Base-by-base conservation (phyloP, 768 basidiomycete species). In the Porpolomopsis calyptriformis region DNA sequence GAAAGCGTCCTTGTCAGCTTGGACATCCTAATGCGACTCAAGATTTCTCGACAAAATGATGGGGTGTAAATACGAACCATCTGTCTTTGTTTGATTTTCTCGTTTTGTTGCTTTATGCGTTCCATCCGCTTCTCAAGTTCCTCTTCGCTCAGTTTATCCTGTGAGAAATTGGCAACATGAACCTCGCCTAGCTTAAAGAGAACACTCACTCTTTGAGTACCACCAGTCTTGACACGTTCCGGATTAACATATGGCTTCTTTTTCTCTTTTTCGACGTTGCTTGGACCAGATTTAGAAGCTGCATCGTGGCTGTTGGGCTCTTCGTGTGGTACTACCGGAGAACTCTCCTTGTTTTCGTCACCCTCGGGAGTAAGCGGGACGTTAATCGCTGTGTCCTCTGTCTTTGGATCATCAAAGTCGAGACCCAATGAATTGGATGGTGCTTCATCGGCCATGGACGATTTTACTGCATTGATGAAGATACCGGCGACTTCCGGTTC, bases 211-310 rank as follows among this genome's bases (percentile, higher is more conserved):
- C 83, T 74, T 53, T 82, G 81, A 20, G 71, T 55, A 12, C 85
- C 87, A 11, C 86, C 85, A 7, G 87, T 89, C 65, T 77, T 86
- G 66, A 89, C 81, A 62, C 86, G 82, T 56, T 88, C 85, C 6
- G 73, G 79, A 62, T 89, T 88, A 38, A 85, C 70, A 68, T 90
- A 90, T 2, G 82, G 82, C 51, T 73, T 77, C 63, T 76, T 80
- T 65, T 78, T 78, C 56, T 77, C 71, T 57, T 62, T 66, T 47
- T 58, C 45, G 55, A 48, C 25, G 11, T 39, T 16, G 22, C 22
- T 22, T 19, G 20, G 20, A 39, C 12, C n/a, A 4, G 12, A 2
- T 4, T 58, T 55, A 22, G 52, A 51, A 43, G 48, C 45, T 35
- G 52, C 45, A 29, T 51, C 50, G 12, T 25, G 49, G 36, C 18